phyloP scores from a whole-genome alignment of 2,329 filamentous ascomycete genomes.

The Phialemonium atrogriseum region DNA sequence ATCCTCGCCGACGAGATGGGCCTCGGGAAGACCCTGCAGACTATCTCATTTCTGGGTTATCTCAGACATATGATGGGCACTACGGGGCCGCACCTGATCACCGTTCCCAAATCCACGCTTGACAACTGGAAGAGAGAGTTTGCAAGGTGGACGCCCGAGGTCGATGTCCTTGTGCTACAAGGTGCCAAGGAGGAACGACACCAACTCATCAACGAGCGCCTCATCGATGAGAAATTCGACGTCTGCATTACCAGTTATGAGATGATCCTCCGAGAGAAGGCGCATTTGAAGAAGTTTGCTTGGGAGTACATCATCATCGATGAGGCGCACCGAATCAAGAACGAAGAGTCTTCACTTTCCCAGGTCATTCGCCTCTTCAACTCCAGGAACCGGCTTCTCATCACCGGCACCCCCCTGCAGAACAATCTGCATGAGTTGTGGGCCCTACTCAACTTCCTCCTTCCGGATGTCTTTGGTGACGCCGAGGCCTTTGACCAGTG shows the following conservation, averaged over 20 bases:
- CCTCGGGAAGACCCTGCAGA: slow-evolving; percentile 93
- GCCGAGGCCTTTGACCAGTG: slow-evolving; percentile 95
- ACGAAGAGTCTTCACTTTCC: slow-evolving; percentile 93
- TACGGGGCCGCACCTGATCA: slow-evolving; percentile 82
- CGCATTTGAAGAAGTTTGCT: slow-evolving; percentile 91
- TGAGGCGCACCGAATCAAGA: slow-evolving; percentile 97
- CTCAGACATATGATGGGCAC: slow-evolving; percentile 85
- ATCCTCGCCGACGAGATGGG: slow-evolving; percentile 99
- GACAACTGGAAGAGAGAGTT: slow-evolving; percentile 99
- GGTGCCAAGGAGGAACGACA: slow-evolving; percentile 92
- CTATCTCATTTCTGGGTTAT: slow-evolving; percentile 93
- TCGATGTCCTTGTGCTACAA: slow-evolving; percentile 88
- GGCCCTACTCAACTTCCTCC: slow-evolving; percentile 92
- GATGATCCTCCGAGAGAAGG: slow-evolving; percentile 94
- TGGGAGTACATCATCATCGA: slow-evolving; percentile 99
- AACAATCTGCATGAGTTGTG: slow-evolving; percentile 98
- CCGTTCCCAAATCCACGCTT: slow-evolving; percentile 91
- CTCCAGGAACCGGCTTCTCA: slow-evolving; percentile 88
- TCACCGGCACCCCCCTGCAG: slow-evolving; percentile 92
- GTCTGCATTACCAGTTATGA: slow-evolving; percentile 98
- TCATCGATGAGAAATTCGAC: slow-evolving; percentile 94
- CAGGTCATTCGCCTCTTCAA: slow-evolving; percentile 96
- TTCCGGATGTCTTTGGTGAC: slow-evolving; percentile 98
- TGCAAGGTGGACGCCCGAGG: slow-evolving; percentile 85
- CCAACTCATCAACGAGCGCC: slow-evolving; percentile 76